phyloP scores from a whole-genome alignment of 208 protist species.

The Porcisia deanei region DNA sequence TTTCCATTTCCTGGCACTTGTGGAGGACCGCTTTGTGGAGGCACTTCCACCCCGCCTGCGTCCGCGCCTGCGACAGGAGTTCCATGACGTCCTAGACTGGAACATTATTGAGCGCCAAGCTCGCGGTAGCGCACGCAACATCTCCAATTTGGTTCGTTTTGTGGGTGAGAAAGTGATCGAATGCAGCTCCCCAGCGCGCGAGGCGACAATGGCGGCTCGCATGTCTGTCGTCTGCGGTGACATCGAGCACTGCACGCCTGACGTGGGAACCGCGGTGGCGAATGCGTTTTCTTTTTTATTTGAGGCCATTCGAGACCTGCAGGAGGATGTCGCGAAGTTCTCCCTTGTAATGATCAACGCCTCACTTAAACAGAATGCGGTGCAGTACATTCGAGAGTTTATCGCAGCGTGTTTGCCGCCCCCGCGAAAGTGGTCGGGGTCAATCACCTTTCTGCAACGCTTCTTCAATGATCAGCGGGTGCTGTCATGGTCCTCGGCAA shows the following conservation, averaged over 20 bases:
- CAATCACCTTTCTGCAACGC: conserved; percentile 57
- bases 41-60: conserved; percentile 70
- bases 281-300: conserved; percentile 74
- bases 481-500: conserved; percentile 36
- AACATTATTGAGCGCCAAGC: conserved; percentile 47
- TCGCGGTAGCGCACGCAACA: conserved; percentile 40
- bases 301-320: conserved; percentile 54
- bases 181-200: conserved; percentile 64
- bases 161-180: conserved; percentile 65
- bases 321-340: conserved; percentile 67
- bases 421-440: conserved; percentile 54
- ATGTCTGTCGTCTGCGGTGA: conserved; percentile 40
- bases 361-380: conserved; percentile 62
- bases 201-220: conserved; percentile 38
- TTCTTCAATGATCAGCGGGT: conserved; percentile 47
- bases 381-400: conserved; percentile 76
- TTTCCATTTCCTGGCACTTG: conserved; percentile 47
- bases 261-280: conserved; percentile 65
- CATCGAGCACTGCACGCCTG: conserved; percentile 47
- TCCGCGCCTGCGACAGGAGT: conserved; percentile 59
- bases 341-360: conserved; percentile 59
- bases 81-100: conserved; percentile 82
- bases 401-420: conserved; percentile 53
- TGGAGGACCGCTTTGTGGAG: conserved; percentile 63
- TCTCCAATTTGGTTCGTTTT: conserved; percentile 62